A percentile compares a stretch with the other conserved stretches of the same genome.
Conservation (phyloP, 1,139 yeast genomes). For the Dujonia santamariae region DNA sequence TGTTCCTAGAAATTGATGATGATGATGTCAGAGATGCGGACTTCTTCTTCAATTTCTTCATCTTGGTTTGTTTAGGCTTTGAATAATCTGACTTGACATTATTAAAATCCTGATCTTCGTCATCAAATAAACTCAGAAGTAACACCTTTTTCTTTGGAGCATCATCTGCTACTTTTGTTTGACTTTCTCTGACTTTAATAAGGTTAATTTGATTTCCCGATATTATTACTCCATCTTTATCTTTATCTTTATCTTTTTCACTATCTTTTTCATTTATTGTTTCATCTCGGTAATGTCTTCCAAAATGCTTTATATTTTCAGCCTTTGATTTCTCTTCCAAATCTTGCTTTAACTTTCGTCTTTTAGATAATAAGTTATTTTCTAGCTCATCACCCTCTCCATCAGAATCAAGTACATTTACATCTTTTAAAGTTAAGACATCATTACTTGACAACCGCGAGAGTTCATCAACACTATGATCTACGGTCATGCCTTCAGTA, state of each 20-base stretch:
- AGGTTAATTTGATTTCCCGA: neutral
- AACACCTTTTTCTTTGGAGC: slow-evolving; percentile 10
- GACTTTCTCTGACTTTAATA: neutral
- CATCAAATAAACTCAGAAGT: slow-evolving; percentile 21
- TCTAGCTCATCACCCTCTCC: slow-evolving; percentile 40
- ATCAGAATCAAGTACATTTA: slow-evolving; percentile 45
- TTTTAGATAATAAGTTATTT: slow-evolving; percentile 36
- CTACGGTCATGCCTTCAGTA: slow-evolving; percentile 38
- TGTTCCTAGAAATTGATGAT: slow-evolving; percentile 11
- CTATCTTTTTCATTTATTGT: slow-evolving; percentile 13
- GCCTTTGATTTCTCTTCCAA: slow-evolving; percentile 22
- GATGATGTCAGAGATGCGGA: slow-evolving; percentile 12
- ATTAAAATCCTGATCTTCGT: slow-evolving; percentile 19
- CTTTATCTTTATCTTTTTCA: slow-evolving; percentile 10
- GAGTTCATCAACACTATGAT: slow-evolving; percentile 44
- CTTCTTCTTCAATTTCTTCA: slow-evolving; percentile 43
- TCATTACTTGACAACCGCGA: slow-evolving; percentile 40
- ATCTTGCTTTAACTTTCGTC: slow-evolving; percentile 23
- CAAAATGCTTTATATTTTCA: slow-evolving; percentile 24
- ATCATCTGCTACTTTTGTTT: slow-evolving; percentile 7
- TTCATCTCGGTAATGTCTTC: slow-evolving; percentile 15
- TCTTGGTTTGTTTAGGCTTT: slow-evolving; percentile 36
- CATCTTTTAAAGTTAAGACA: slow-evolving; percentile 66
- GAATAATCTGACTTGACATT: slow-evolving; percentile 16
- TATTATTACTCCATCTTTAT: neutral